Evolutionary conservation across 306 rosid genomes (phyloP).

Genomic region (Morella rubra): DNA sequence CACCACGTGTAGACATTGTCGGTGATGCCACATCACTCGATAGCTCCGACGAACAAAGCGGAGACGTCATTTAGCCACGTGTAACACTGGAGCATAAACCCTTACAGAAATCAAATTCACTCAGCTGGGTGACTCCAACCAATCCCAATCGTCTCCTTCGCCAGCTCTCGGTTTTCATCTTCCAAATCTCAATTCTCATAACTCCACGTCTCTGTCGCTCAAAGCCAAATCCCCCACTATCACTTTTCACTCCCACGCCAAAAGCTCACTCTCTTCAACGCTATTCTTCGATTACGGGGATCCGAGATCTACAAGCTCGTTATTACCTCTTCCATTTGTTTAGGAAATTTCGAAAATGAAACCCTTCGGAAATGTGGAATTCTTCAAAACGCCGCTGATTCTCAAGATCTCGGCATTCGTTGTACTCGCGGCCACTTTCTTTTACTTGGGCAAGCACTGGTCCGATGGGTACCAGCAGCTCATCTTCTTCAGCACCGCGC

Average conservation of each 20-base stretch:
- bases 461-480: constrained; percentile 71
- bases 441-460: constrained; percentile 78
- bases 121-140: not conserved
- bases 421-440: constrained; percentile 53
- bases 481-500: constrained; percentile 52
- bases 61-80: not conserved
- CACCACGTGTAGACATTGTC: not conserved
- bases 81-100: not conserved
- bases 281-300: not conserved
- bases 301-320: not conserved
- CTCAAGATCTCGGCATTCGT: constrained; percentile 48
- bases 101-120: not conserved
- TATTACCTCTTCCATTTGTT: not conserved
- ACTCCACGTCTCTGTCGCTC: too few species aligned
- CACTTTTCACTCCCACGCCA: not conserved
- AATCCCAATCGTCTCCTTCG: not conserved
- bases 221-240: not conserved
- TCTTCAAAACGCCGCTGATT: constrained; percentile 32
- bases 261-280: not conserved
- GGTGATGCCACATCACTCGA: too few species aligned
- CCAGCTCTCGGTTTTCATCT: not conserved
- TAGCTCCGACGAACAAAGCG: too few species aligned
- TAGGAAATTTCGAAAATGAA: constrained; percentile 36
- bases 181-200: not conserved
- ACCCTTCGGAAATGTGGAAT: constrained; percentile 36